These are phyloP conservation scores for Trichoderma sp. DNA, from an alignment of 2,329 filamentous ascomycete species.

Conservation along the genomic window DNA sequence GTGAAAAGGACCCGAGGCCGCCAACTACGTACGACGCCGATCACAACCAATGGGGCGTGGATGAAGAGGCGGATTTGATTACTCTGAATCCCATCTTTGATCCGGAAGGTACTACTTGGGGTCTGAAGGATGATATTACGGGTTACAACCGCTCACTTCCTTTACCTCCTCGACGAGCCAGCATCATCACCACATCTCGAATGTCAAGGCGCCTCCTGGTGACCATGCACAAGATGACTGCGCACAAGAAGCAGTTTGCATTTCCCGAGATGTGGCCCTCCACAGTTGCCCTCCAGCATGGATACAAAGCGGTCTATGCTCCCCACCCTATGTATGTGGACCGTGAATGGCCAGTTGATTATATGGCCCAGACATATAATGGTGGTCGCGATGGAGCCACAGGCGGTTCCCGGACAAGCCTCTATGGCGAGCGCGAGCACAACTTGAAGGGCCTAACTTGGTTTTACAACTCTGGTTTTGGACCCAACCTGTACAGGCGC, in stretches of 20 bases:
- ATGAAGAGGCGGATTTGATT: slow-evolving; percentile 88
- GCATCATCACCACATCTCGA: slow-evolving; percentile 85
- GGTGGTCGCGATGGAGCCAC: slow-evolving; percentile 72
- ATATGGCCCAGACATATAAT: slow-evolving; percentile 79
- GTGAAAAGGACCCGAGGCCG: slow-evolving; percentile 71
- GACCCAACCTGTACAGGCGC: slow-evolving; percentile 75
- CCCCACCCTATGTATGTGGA: slow-evolving; percentile 89
- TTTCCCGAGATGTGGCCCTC: slow-evolving; percentile 97
- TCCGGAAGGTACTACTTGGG: slow-evolving; percentile 83
- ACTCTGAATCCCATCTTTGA: slow-evolving; percentile 92
- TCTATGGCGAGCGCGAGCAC: slow-evolving; percentile 84
- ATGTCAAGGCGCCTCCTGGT: slow-evolving; percentile 78
- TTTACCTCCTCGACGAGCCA: slow-evolving; percentile 70
- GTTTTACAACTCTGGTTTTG: slow-evolving; percentile 89
- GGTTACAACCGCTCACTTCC: slow-evolving; percentile 70
- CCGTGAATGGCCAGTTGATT: slow-evolving; percentile 78
- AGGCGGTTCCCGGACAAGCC: slow-evolving; percentile 70
- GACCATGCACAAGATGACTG: slow-evolving; percentile 90
- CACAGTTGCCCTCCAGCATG: slow-evolving; percentile 84
- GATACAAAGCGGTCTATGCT: slow-evolving; percentile 87
- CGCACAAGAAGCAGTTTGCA: slow-evolving; percentile 81
- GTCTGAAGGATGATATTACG: slow-evolving; percentile 78
- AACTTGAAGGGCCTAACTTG: slow-evolving; percentile 85
- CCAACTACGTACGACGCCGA: slow-evolving; percentile 74
- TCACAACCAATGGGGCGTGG: slow-evolving; percentile 82